phyloP scores from a whole-genome alignment of 352 stramenopile species.

The Phytopythium aichiense region DNA sequence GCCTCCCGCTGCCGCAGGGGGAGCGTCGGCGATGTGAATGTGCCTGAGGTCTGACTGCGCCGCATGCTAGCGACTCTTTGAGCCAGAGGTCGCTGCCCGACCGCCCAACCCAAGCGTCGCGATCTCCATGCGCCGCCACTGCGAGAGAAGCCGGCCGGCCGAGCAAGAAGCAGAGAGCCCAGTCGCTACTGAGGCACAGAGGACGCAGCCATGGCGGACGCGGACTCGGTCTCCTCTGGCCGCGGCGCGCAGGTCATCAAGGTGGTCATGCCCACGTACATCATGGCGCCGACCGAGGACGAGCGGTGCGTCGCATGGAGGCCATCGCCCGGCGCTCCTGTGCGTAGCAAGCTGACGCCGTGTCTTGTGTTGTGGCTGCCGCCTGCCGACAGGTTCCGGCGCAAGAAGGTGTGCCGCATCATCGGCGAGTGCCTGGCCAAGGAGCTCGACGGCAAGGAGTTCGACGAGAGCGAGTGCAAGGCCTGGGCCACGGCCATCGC shows the following conservation, averaged over 20 bases:
- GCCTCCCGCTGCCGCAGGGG: neutral
- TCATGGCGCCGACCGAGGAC: slow-evolving; percentile 79
- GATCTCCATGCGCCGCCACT: no score
- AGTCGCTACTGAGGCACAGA: no score
- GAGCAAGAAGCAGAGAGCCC: no score
- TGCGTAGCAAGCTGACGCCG: no score
- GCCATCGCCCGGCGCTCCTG: no score
- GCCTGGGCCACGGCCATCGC: slow-evolving; percentile 61
- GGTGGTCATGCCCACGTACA: slow-evolving; percentile 79
- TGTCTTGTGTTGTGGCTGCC: neutral
- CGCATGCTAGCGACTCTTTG: neutral
- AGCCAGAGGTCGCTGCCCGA: neutral
- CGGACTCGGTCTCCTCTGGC: slow-evolving; percentile 23
- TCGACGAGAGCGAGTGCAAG: slow-evolving; percentile 68
- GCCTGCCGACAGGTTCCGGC: slow-evolving; percentile 57
- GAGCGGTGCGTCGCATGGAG: slow-evolving; percentile 61
- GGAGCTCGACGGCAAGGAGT: slow-evolving; percentile 71
- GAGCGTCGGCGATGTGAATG: neutral
- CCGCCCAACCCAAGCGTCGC: neutral
- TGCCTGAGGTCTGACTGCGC: neutral
- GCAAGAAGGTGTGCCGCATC: slow-evolving; percentile 71
- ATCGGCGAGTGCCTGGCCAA: slow-evolving; percentile 63
- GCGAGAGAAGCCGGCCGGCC: no score
- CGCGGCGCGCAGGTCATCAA: slow-evolving; percentile 68
- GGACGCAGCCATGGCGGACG: slow-evolving; percentile 40